Base-by-base conservation (phyloP, 2,329 filamentous ascomycete species). In the Trichoderma sp. region DNA sequence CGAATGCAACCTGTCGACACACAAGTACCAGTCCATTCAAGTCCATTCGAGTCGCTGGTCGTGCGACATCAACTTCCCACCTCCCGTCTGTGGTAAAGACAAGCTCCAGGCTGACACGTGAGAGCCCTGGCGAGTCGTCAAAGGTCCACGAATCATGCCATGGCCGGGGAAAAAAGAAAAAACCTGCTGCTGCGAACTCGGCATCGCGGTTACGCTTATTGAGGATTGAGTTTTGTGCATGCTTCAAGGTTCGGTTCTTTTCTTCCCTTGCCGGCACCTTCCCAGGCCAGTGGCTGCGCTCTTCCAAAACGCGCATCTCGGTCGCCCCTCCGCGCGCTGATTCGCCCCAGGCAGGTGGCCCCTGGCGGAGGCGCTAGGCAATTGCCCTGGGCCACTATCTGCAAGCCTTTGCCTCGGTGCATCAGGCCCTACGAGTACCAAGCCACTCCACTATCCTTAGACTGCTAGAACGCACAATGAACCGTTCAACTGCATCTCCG, bases 291-390 rank as follows among this genome's bases (percentile, higher is more conserved):
- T 73, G 71, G 71, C 71, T 65, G 24, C 38, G 18, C 24, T 29
- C 24, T 56, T 31, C 71, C 71, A 65, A 73, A 73, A 73, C 71
- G 71, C 71, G 60, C 71, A 65, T 64, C 71, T 65, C 3, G n/a
- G 18, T 64, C 21, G 27, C 29, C 27, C 38, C 18, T 53, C 59
- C 38, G 18, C 9, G 56, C 60, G 38, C 29, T 73, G 71, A 73
- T 73, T 65, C 60, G 71, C 71, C 60, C 60, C 71, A 56, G 60
- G 21, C 18, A 7, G 7, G 21, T 45, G 64, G 31, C 33, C 18
- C 7, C 41, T 38, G 29, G 62, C 63, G 71, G 45, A 24, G 71
- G 62, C 71, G 24, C 53, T 41, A 62, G 53, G 64, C 18, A 21
- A n/a, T 6, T 14, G 31, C 63, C 53, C 71, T 65, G 45, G 7